phyloP scores from a whole-genome alignment of 2,329 filamentous ascomycete species.

The Sphaceloma murrayae region DNA sequence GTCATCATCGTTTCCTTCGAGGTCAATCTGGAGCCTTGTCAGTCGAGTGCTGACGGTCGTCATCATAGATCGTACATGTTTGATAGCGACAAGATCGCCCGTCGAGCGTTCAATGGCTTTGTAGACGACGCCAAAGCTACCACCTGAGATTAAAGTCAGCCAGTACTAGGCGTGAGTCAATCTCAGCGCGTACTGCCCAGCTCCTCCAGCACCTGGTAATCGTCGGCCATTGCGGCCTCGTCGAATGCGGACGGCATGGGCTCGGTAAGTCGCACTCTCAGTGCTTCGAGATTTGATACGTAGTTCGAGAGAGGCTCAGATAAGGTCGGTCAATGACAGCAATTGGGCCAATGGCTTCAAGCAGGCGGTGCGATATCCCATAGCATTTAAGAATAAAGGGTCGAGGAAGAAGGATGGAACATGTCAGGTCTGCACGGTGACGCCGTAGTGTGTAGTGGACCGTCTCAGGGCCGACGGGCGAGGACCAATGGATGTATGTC shows the following conservation, averaged over 20 bases:
- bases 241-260: conserved; percentile 20
- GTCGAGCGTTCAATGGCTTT: conserved; percentile 88
- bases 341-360: conserved; percentile 13
- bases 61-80: conserved; percentile 67
- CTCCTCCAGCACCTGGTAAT: conserved; percentile 93
- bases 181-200: conserved; percentile 64
- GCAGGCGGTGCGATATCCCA: conserved; percentile 6
- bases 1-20: conserved; percentile 97
- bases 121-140: conserved; percentile 94
- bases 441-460: conserved; percentile 8
- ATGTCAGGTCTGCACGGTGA: conserved; percentile 14
- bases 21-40: conserved; percentile 95
- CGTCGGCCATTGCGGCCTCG: conserved; percentile 53
- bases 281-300: background rate
- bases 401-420: conserved; percentile 3
- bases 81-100: conserved; percentile 90
- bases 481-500: conserved; percentile 14
- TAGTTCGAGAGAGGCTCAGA: conserved; percentile 1
- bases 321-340: background rate
- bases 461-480: conserved; percentile 14
- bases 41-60: too few relatives aligned
- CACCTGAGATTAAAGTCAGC: conserved; percentile 46
- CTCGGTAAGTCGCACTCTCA: too few relatives aligned
- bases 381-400: conserved; percentile 14
- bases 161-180: background rate